phyloP scores from a whole-genome alignment of 1,284 basidiomycete species.

The Cutaneotrichosporon sp. region DNA sequence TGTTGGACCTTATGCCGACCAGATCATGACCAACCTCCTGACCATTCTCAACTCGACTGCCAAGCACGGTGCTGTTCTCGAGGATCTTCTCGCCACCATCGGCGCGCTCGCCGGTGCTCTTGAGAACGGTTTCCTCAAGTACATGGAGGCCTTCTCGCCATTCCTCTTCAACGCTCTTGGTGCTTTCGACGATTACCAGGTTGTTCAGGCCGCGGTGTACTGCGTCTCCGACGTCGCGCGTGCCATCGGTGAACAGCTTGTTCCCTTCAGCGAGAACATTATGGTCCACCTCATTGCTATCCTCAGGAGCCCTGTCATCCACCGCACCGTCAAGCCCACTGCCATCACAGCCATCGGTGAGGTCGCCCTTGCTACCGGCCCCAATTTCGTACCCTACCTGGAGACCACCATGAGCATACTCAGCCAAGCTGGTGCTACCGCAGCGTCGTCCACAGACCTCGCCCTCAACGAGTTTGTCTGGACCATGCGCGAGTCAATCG shows the following conservation, averaged over 20 bases:
- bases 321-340: slow-evolving; percentile 92
- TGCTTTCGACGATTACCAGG: slow-evolving; percentile 88
- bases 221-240: slow-evolving; percentile 93
- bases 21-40: slow-evolving; percentile 89
- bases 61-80: slow-evolving; percentile 91
- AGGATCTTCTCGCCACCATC: slow-evolving; percentile 92
- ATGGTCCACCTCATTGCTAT: slow-evolving; percentile 90
- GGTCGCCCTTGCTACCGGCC: slow-evolving; percentile 86
- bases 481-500: slow-evolving; percentile 85
- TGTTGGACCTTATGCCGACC: slow-evolving; percentile 83
- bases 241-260: slow-evolving; percentile 76
- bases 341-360: slow-evolving; percentile 95
- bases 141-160: slow-evolving; percentile 83
- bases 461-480: slow-evolving; percentile 71
- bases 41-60: slow-evolving; percentile 79
- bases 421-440: slow-evolving; percentile 78
- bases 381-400: slow-evolving; percentile 81
- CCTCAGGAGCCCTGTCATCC: slow-evolving; percentile 82
- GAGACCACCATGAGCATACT: slow-evolving; percentile 87
- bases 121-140: slow-evolving; percentile 78
- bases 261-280: slow-evolving; percentile 77
- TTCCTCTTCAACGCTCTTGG: slow-evolving; percentile 86
- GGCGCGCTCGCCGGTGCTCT: slow-evolving; percentile 78
- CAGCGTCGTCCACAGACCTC: slow-evolving; percentile 63
- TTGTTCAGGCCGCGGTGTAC: slow-evolving; percentile 92